These are phyloP conservation scores for Sicyos baderoa DNA, from an alignment of 306 rosid genomes.

Conservation along the genomic window DNA sequence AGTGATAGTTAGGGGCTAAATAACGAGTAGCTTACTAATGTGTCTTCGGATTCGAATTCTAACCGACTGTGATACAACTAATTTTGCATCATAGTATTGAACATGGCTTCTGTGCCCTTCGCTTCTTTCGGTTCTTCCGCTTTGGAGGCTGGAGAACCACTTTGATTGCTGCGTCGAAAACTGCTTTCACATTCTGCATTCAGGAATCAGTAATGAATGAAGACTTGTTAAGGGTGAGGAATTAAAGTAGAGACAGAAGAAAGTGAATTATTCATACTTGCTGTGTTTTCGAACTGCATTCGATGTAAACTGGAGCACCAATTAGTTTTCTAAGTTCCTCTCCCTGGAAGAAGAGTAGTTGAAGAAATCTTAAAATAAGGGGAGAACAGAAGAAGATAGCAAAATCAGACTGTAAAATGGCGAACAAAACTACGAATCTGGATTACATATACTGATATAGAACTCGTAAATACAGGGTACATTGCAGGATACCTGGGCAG, in stretches of 20 bases:
- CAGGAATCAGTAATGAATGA: background rate
- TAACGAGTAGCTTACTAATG: constrained; percentile 7
- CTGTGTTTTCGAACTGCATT: constrained; percentile 96
- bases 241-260: constrained; percentile 3
- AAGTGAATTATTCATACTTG: constrained; percentile 45
- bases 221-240: background rate
- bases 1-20: constrained; percentile 17
- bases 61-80: background rate
- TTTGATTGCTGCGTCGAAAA: constrained; percentile 87
- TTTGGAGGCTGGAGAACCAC: constrained; percentile 94
- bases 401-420: background rate
- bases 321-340: constrained; percentile 83
- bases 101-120: constrained; percentile 72
- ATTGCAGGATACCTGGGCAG: constrained; percentile 58
- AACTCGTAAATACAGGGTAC: constrained; percentile 14
- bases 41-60: background rate
- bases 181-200: constrained; percentile 87
- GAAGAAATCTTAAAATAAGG: constrained; percentile 10
- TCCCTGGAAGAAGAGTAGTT: constrained; percentile 43
- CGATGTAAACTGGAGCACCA: constrained; percentile 76
- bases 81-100: constrained; percentile 57
- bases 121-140: constrained; percentile 66
- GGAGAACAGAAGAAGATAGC: background rate
- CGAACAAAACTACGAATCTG: background rate
- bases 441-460: background rate